phyloP scores from a whole-genome alignment of 1,284 basidiomycete genomes.

The Apiotrichum veenhuisii region DNA sequence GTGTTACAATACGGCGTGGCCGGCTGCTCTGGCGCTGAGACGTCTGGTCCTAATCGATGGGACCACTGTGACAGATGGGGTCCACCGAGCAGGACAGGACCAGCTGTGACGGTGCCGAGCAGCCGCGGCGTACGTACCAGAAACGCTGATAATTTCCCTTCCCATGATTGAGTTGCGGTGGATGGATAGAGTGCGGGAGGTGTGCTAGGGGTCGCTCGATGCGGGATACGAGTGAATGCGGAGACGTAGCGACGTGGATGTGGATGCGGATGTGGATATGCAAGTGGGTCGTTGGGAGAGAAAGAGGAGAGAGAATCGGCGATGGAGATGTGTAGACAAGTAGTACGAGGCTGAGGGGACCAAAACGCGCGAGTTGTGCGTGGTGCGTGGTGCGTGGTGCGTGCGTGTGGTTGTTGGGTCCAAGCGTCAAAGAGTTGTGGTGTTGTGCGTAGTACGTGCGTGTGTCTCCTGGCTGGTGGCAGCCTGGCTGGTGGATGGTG shows the following conservation, averaged over 20 bases:
- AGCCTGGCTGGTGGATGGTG: too few species aligned
- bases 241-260: not conserved
- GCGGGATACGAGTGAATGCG: not conserved
- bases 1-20: not conserved
- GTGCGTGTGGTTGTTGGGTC: too few species aligned
- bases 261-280: not conserved
- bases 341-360: not conserved
- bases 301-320: not conserved
- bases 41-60: not conserved
- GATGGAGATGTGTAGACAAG: not conserved
- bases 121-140: slow-evolving; percentile 24
- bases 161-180: slow-evolving; percentile 25
- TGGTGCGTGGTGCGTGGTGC: not conserved
- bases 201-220: not conserved
- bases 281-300: not conserved
- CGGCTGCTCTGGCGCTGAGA: not conserved
- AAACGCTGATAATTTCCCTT: slow-evolving; percentile 42
- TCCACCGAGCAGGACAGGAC: too few species aligned
- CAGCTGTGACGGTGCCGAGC: not conserved
- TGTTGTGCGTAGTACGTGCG: too few species aligned
- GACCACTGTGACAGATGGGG: too few species aligned
- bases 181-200: not conserved
- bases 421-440: too few species aligned
- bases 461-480: too few species aligned
- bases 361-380: not conserved